phyloP scores from a whole-genome alignment of 306 rosid genomes.

The Acacia confusa region DNA sequence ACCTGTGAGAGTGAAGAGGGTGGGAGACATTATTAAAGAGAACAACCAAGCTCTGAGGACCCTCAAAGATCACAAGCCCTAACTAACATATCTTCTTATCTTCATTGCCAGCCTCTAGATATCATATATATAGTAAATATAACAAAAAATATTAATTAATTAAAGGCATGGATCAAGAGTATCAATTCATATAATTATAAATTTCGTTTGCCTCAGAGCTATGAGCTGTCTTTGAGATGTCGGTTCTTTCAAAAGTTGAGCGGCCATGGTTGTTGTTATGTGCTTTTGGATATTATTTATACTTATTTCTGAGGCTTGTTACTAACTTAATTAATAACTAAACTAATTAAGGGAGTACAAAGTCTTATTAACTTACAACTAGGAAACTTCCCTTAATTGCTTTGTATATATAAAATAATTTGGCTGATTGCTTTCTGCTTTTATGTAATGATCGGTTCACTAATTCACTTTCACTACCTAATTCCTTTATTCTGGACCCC shows the following conservation, averaged over 20 bases:
- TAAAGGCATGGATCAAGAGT: neutral
- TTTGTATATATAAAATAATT: neutral
- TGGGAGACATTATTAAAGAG: neutral
- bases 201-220: neutral
- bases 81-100: neutral
- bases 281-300: neutral
- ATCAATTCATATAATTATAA: neutral
- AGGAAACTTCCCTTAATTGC: neutral
- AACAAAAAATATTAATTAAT: neutral
- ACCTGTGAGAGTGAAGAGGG: neutral
- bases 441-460: neutral
- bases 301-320: neutral
- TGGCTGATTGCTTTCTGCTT: neutral
- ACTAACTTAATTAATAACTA: neutral
- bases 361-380: neutral
- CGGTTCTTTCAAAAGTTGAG: neutral
- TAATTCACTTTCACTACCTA: neutral
- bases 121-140: neutral
- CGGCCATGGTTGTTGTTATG: neutral
- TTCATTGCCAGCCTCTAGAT: neutral
- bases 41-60: neutral
- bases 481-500: neutral
- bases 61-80: constrained; percentile 1
- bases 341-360: neutral
- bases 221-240: neutral